Conservation (phyloP, 768 basidiomycete species). For the Peribolospora kevripleyi region DNA sequence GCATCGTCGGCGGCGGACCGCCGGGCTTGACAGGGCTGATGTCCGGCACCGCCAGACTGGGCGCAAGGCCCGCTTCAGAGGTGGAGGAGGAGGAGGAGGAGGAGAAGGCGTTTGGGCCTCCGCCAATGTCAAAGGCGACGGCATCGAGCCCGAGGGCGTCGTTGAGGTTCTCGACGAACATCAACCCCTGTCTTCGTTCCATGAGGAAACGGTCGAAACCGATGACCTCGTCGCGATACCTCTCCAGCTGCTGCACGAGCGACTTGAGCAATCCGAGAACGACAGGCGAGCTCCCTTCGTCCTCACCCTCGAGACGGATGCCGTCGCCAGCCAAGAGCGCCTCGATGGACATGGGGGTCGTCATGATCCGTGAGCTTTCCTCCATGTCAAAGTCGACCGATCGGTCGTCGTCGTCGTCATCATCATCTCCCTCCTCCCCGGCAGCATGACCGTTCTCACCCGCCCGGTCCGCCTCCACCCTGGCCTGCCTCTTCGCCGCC, state of each 20-base stretch:
- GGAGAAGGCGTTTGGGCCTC: slow-evolving; percentile 1
- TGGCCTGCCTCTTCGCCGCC: background rate
- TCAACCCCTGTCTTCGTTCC: slow-evolving; percentile 64
- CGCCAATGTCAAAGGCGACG: background rate
- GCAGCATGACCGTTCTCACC: background rate
- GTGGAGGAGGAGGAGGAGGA: background rate
- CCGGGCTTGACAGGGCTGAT: background rate
- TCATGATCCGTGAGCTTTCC: slow-evolving; percentile 15
- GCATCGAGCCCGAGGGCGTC: slow-evolving; percentile 59
- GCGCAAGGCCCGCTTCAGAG: slow-evolving; percentile 11
- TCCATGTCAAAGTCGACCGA: slow-evolving; percentile 57
- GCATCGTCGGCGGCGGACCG: slow-evolving; percentile 31
- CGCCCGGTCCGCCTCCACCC: background rate
- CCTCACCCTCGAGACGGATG: background rate
- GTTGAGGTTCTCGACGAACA: slow-evolving; percentile 75
- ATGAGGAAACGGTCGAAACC: slow-evolving; percentile 61
- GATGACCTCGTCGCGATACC: slow-evolving; percentile 46
- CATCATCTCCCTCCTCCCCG: slow-evolving; percentile 10
- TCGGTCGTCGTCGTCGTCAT: slow-evolving; percentile 45
- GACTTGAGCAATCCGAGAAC: slow-evolving; percentile 58
- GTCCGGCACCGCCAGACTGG: slow-evolving; percentile 5
- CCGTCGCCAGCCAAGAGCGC: too few relatives aligned
- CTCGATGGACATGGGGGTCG: too few relatives aligned
- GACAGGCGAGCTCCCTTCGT: slow-evolving; percentile 26
- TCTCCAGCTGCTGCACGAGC: slow-evolving; percentile 55